Evolutionary conservation across 2,329 filamentous ascomycete species (phyloP).

Genomic region (Westerdykella aurantiaca): DNA sequence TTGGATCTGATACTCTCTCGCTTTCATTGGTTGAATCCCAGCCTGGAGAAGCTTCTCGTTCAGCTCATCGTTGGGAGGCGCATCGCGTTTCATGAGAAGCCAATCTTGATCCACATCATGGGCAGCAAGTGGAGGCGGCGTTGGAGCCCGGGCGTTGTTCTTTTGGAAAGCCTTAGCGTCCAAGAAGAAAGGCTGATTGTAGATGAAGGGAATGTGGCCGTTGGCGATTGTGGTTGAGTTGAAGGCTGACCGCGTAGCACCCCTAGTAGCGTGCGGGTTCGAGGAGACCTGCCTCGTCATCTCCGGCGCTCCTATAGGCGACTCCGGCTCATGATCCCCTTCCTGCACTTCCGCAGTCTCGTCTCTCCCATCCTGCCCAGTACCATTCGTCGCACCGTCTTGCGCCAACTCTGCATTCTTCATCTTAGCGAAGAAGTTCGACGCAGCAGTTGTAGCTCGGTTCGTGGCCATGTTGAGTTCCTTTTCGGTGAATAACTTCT

Average conservation of each 20-base stretch:
- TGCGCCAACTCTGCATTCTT: slow-evolving; percentile 28
- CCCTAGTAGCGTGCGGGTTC: slow-evolving; percentile 50
- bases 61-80: slow-evolving; percentile 34
- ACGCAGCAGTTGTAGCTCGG: slow-evolving; percentile 54
- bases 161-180: slow-evolving; percentile 43
- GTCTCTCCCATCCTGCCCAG: slow-evolving; percentile 33
- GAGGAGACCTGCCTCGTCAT: slow-evolving; percentile 58
- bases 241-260: slow-evolving; percentile 51
- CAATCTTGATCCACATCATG: slow-evolving; percentile 47
- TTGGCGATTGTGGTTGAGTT: slow-evolving; percentile 48
- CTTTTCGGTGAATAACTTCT: slow-evolving; percentile 62
- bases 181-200: slow-evolving; percentile 40
- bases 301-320: slow-evolving; percentile 44
- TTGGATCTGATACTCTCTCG: slow-evolving; percentile 33
- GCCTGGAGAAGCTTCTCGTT: slow-evolving; percentile 36
- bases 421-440: slow-evolving; percentile 54
- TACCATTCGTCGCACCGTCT: slow-evolving; percentile 25
- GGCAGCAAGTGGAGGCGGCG: slow-evolving; percentile 39
- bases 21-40: slow-evolving; percentile 28
- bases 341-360: slow-evolving; percentile 30
- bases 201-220: slow-evolving; percentile 40
- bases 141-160: slow-evolving; percentile 44
- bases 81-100: slow-evolving; percentile 41
- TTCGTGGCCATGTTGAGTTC: slow-evolving; percentile 59
- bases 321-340: slow-evolving; percentile 32